phyloP scores from a whole-genome alignment of 768 basidiomycete genomes.

The Suillus subaureus region DNA sequence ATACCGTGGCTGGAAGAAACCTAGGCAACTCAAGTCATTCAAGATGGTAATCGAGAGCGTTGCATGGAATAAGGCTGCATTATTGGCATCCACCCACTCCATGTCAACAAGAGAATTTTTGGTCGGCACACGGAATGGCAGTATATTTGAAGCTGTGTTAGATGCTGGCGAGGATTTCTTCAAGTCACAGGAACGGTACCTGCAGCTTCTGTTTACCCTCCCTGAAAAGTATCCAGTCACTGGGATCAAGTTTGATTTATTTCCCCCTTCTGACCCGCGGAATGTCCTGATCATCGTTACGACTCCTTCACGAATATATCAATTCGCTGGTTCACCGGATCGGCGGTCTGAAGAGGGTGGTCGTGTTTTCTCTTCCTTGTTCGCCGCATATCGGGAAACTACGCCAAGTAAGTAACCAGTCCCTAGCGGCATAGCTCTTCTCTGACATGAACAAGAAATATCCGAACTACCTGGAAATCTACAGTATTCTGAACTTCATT shows the following conservation, averaged over 20 bases:
- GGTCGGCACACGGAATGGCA: slow-evolving; percentile 83
- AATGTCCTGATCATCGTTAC: slow-evolving; percentile 76
- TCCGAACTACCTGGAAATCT: slow-evolving; percentile 85
- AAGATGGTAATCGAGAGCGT: slow-evolving; percentile 89
- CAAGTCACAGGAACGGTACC: slow-evolving; percentile 83
- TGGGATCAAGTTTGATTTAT: slow-evolving; percentile 81
- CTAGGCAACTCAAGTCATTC: slow-evolving; percentile 74
- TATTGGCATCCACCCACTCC: slow-evolving; percentile 64
- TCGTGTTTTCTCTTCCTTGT: slow-evolving; percentile 73
- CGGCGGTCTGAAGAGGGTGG: slow-evolving; percentile 73
- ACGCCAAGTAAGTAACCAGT: slow-evolving; percentile 68
- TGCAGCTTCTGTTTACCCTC: slow-evolving; percentile 73
- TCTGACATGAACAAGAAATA: slow-evolving; percentile 62
- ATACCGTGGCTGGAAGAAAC: slow-evolving; percentile 79
- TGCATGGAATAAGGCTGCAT: slow-evolving; percentile 82
- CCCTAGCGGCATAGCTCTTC: slow-evolving; percentile 5
- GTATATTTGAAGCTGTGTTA: slow-evolving; percentile 84
- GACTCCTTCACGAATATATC: slow-evolving; percentile 87
- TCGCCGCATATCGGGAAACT: slow-evolving; percentile 71
- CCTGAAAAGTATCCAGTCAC: slow-evolving; percentile 83
- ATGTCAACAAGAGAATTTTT: slow-evolving; percentile 84
- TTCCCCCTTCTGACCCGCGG: slow-evolving; percentile 63
- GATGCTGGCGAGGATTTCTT: slow-evolving; percentile 93
- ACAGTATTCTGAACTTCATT: slow-evolving; percentile 77
- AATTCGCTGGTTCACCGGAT: slow-evolving; percentile 75